Evolutionary conservation across 768 basidiomycete genomes (phyloP), one percentile per base, ranked within the genome.

Genomic region (Obba rivulosa): DNA sequence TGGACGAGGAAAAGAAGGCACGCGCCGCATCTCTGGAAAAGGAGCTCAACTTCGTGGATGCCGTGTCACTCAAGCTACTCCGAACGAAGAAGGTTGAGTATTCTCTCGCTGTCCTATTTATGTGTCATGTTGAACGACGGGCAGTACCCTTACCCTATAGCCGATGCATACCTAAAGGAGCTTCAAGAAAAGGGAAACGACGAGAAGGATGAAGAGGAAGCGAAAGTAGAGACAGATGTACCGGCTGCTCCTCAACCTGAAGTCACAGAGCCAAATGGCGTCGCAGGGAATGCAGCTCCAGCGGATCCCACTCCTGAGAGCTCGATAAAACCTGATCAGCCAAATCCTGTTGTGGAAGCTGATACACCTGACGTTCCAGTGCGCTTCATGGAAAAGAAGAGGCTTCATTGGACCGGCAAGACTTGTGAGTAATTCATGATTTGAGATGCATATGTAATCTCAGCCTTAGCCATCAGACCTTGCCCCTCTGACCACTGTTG

Each of bases 401-500:
- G 90, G 44, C 62, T 98, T 38, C 68, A 89, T 57, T 98, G 94
- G 91, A 67, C 73, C 8, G 90, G 86, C 2, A 91, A 90, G 66
- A 86, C 88, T 1, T 98, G 89, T 90, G 58, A 39, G 83, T 66
- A 40, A 18, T n/a, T 37, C 22, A 43, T 37, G 28, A 45, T 36
- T 21, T 24, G 23, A 8, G 7, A 42, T 16, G 22, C 35, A 71
- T 68, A 71, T 53, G 63, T 76, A 38, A 70, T 73, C 14, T 21
- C 14, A 20, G 38, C 37, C 21, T 13, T 3, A 13, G 22, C 35
- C 20, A 31, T 11, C 45, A 79, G 77, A 85, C 62, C 71, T 85
- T 5, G 83, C 83, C 3, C 95, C 95, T 2, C 68, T 98, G 17
- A 97, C 95, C 1, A 98, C 95, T 0, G 92, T 94, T 34, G 95